These are phyloP conservation scores for Pyronema omphalodes DNA, from an alignment of 495 filamentous ascomycete species.

Conservation along the genomic window DNA sequence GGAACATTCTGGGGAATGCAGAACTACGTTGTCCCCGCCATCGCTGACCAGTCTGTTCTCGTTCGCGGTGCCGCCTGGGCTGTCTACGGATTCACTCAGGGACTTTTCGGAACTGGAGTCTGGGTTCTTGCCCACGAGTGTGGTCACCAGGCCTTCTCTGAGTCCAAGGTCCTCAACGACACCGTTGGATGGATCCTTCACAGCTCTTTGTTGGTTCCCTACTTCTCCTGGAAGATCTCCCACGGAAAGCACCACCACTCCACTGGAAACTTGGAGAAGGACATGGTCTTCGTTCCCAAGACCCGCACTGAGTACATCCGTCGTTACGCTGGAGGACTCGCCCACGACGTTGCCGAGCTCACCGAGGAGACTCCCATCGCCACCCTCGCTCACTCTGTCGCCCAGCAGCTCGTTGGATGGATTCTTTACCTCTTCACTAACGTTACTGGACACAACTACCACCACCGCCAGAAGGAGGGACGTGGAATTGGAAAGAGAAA, in stretches of 20 bases:
- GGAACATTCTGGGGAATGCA: constrained; percentile 49
- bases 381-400: constrained; percentile 50
- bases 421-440: constrained; percentile 69
- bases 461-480: constrained; percentile 67
- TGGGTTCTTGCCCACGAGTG: constrained; percentile 84
- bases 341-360: constrained; percentile 71
- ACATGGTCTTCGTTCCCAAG: constrained; percentile 94
- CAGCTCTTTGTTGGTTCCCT: constrained; percentile 65
- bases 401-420: constrained; percentile 84
- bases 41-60: constrained; percentile 29
- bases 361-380: constrained; percentile 85
- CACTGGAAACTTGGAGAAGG: constrained; percentile 83
- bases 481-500: constrained; percentile 80
- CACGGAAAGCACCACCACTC: constrained; percentile 93
- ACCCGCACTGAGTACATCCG: constrained; percentile 57
- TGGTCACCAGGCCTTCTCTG: constrained; percentile 72
- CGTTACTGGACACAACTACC: constrained; percentile 86
- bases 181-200: constrained; percentile 73
- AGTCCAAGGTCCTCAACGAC: constrained; percentile 64
- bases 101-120: constrained; percentile 57
- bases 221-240: constrained; percentile 86
- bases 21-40: constrained; percentile 39
- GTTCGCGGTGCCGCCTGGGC: constrained; percentile 43
- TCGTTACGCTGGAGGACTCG: constrained; percentile 32
- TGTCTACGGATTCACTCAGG: constrained; percentile 53